Base-by-base conservation (phyloP, 2,329 filamentous ascomycete species). In the Falciphora oryzae region DNA sequence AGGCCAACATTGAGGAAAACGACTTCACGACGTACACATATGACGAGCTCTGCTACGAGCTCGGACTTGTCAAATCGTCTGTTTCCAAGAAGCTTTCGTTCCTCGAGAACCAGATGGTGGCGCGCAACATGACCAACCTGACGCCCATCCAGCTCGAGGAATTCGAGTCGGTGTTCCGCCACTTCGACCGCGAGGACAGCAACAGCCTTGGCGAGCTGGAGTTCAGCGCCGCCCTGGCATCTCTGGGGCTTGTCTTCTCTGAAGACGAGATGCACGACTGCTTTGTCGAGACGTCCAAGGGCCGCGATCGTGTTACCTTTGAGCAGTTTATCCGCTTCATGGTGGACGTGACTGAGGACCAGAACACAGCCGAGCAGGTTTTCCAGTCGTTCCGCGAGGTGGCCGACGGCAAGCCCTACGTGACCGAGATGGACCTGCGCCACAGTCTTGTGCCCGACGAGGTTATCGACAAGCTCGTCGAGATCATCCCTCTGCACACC, bases 1-100 rank as follows among this genome's bases (percentile, higher is more conserved):
- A 98, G 79, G 95, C 95, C 67, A 98, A 99, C 75, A 97, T 99
- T 68, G 95, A 99, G 77, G 95, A 99, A 73, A 99, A 99, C 76
- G 95, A 99, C 79, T 98, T 95, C 76, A 99, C 95, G n/a, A 98
- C 94, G 11, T 98, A 98, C 78, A 97, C 94, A 13, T 95, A 98
- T 75, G 95, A 99, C 74, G 95, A 99, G 77, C 84, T 99, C 57
- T 88, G 88, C 66, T 99, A 99, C 78, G 95, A 99, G 78, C 84
- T 98, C 65, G 89, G 92, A 22, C 84, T 99, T 35, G 95, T 98
- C 65, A 93, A 93, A 74, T 89, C 91, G 35, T 95, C 91, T 14
- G 94, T 98, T 32, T 90, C 93, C 68, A 99, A 98, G 82, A 99
- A 99, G 78, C 85, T 98, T 65, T 89, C 91, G 58, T 99, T 99